Conservation (phyloP, 1,139 yeast species). For the Pneumocystis sp. region DNA sequence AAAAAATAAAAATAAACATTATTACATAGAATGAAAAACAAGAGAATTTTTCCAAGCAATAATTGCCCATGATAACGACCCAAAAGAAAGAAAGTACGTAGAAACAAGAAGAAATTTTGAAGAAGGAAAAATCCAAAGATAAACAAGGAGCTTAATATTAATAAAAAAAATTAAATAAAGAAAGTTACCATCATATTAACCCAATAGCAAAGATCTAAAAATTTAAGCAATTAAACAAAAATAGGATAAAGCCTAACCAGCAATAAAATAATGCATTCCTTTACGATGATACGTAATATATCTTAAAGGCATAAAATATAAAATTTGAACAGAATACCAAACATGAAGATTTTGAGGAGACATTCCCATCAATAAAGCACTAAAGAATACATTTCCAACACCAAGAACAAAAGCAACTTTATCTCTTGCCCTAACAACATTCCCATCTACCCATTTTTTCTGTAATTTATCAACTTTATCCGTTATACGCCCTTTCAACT, state of each 20-base stretch:
- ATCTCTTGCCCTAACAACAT: constrained; percentile 45
- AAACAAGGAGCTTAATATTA: constrained; percentile 33
- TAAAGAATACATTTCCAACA: constrained; percentile 48
- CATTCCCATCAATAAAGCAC: constrained; percentile 67
- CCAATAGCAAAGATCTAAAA: constrained; percentile 59
- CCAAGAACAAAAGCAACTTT: constrained; percentile 70
- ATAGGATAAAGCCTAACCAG: constrained; percentile 28
- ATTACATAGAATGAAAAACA: constrained; percentile 75
- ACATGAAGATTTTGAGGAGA: constrained; percentile 65
- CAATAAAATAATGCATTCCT: constrained; percentile 72
- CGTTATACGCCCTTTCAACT: constrained; percentile 20
- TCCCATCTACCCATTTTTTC: constrained; percentile 30
- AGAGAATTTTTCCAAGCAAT: constrained; percentile 91
- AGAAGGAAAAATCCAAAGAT: constrained; percentile 68
- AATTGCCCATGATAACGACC: constrained; percentile 85
- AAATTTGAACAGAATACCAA: constrained; percentile 50
- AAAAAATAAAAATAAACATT: constrained; percentile 1
- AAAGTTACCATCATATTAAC: constrained; percentile 43
- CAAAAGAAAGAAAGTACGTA: constrained; percentile 75
- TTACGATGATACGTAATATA: constrained; percentile 67
- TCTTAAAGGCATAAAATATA: constrained; percentile 66
- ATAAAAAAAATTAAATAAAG: background rate
- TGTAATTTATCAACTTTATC: constrained; percentile 43
- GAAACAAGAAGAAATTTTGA: constrained; percentile 60
- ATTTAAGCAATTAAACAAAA: background rate